phyloP scores from a whole-genome alignment of 139 green algal genomes.

The Protoeuglena noctilucae region DNA sequence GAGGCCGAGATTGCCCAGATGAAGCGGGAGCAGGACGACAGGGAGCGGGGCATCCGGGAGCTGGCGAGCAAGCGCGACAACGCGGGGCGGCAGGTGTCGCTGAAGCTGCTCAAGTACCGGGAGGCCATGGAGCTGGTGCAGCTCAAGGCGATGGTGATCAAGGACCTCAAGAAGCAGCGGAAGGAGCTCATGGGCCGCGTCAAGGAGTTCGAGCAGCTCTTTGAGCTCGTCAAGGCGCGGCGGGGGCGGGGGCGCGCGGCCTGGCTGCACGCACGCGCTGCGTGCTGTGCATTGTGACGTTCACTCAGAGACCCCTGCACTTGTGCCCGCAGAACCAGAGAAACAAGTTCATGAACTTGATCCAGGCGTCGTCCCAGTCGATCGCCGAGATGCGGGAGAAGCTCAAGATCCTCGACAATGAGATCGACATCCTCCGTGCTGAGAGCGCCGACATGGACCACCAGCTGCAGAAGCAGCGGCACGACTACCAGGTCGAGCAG shows the following conservation, averaged over 20 bases:
- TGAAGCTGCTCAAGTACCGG: conserved; percentile 1
- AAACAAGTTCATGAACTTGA: conserved; percentile 62
- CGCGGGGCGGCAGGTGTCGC: conserved; percentile 1
- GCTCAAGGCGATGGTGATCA: conserved; percentile 20
- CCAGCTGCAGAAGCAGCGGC: conserved; percentile 31
- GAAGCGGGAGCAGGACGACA: conserved; percentile 11
- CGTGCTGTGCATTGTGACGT: too few species aligned
- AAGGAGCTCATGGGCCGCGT: conserved; percentile 20
- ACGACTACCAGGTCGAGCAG: conserved; percentile 20
- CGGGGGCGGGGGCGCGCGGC: too few species aligned
- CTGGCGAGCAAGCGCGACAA: conserved; percentile 12
- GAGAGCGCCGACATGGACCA: conserved; percentile 38
- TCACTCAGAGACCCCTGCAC: too few species aligned
- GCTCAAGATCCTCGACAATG: conserved; percentile 50
- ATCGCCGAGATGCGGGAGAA: conserved; percentile 61
- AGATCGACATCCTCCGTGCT: conserved; percentile 50
- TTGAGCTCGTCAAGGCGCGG: conserved; percentile 65
- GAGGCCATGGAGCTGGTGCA: conserved; percentile 16
- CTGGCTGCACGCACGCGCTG: too few species aligned
- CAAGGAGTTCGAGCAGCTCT: conserved; percentile 55
- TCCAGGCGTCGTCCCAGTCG: conserved; percentile 39
- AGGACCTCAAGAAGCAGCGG: conserved; percentile 44
- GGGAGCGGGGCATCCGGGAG: conserved; percentile 5
- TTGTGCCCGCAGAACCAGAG: too few species aligned
- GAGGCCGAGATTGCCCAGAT: conserved; percentile 10